Evolutionary conservation across 2,329 filamentous ascomycete species (phyloP).

Genomic region (Ceratocystis eucalypticola): DNA sequence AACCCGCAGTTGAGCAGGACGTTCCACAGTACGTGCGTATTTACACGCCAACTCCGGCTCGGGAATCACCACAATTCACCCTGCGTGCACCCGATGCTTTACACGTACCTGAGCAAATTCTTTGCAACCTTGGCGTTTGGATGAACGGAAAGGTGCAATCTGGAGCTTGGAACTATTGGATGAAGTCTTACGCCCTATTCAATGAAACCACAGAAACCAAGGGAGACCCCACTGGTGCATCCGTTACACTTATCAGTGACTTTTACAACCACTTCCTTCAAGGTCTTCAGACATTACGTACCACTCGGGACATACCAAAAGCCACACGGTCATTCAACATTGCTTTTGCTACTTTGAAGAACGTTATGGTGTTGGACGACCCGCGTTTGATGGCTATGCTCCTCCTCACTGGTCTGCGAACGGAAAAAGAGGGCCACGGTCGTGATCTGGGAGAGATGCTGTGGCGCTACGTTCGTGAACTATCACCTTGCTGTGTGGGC

Average conservation of each 20-base stretch:
- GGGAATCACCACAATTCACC: slow-evolving; percentile 10
- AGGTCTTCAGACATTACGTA: slow-evolving; percentile 14
- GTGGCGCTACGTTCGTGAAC: slow-evolving; percentile 17
- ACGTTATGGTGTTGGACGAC: slow-evolving; percentile 18
- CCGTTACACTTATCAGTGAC: slow-evolving; percentile 17
- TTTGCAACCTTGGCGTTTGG: slow-evolving; percentile 14
- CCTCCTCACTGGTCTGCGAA: slow-evolving; percentile 14
- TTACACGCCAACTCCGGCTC: slow-evolving; percentile 13
- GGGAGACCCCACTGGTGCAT: slow-evolving; percentile 15
- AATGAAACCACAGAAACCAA: slow-evolving; percentile 13
- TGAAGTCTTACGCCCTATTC: slow-evolving; percentile 9
- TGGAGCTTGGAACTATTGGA: slow-evolving; percentile 16
- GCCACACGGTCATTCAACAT: slow-evolving; percentile 18
- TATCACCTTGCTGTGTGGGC: slow-evolving; percentile 16
- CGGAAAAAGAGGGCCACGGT: slow-evolving; percentile 18
- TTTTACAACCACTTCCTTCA: slow-evolving; percentile 19
- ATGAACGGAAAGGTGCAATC: slow-evolving; percentile 15
- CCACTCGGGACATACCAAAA: slow-evolving; percentile 2
- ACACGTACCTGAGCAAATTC: slow-evolving; percentile 17
- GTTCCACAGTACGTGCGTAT: slow-evolving; percentile 17
- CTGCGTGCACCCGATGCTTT: slow-evolving; percentile 14
- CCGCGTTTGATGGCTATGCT: slow-evolving; percentile 18
- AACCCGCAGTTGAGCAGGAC: slow-evolving; percentile 10
- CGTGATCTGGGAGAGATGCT: slow-evolving; percentile 17
- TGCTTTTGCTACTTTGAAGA: slow-evolving; percentile 17